Evolutionary conservation across 192 early-diverging fungal species (phyloP), one percentile per base, ranked within the genome.

Genomic region (Umbelopsis vinacea): DNA sequence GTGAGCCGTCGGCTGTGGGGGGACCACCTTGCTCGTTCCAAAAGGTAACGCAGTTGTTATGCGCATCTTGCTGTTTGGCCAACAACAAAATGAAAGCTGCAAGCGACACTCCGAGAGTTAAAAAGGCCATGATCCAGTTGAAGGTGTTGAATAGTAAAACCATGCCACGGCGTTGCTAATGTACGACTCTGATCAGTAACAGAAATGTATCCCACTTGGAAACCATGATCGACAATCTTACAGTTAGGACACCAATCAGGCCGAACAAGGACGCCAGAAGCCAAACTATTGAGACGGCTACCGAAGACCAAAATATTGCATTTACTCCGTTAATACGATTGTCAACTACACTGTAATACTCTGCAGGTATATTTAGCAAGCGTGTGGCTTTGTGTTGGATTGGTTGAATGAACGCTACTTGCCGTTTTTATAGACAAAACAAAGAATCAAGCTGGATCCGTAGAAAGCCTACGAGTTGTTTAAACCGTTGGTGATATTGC

Each of bases 121-220:
- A 63, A 15, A 63, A 63, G 23, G 57, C 12, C 57, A 63, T 63
- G 57, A 63, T 63, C 57, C 57, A 63, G 6, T 63, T 63, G 57
- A 63, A 63, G 1, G 29, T 37, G 26, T 29, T 63, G 33, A 63
- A 63, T 37, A 63, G 7, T 2, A 63, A 35, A 37, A 63, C 19
- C 57, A 63, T 29, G 1, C 24, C 24, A 6, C 57, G 57, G 4
- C 29, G 26, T 63, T 63, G 26, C 57, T 63, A 55, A 1, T 0
- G 6, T 26, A 10, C 6, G 21, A 26, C 24, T 26, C 0, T 8
- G 26, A 50, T 50, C 15, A 50, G 19, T 15, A 5, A 50, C 5
- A 8, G 0, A 50, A 15, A 50, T 0, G 1, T 6, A 19, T 21
- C 48, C 11, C 15, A 21, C 48, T 17, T 50, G n/a, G 7, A 0